Conservation (phyloP, 495 filamentous ascomycete genomes). For the Acidomyces sp. region DNA sequence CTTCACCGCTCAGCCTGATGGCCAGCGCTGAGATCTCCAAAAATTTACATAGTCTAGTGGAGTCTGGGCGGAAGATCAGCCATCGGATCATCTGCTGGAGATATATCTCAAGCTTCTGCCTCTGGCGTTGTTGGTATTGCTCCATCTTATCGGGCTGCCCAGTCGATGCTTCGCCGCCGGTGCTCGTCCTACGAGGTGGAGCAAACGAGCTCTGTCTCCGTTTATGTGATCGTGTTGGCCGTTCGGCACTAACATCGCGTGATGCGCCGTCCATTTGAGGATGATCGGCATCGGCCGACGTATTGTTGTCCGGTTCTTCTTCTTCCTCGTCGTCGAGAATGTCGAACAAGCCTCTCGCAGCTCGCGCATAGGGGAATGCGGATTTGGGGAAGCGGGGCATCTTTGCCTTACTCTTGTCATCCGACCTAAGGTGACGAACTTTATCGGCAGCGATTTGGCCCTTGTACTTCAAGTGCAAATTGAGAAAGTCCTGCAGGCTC, state of each 20-base stretch:
- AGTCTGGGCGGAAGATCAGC: constrained; percentile 90
- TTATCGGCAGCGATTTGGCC: constrained; percentile 59
- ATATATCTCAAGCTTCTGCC: constrained; percentile 79
- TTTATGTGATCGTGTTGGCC: too few species aligned
- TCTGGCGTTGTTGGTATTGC: constrained; percentile 54
- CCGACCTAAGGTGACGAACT: constrained; percentile 48
- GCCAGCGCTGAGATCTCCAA: constrained; percentile 89
- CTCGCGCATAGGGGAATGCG: constrained; percentile 82
- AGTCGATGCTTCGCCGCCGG: constrained; percentile 25
- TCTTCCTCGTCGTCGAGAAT: constrained; percentile 63
- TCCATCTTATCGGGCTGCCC: constrained; percentile 25
- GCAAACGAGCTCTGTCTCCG: constrained; percentile 52
- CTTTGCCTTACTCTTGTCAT: constrained; percentile 44
- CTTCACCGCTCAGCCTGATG: constrained; percentile 87
- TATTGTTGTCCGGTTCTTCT: constrained; percentile 43
- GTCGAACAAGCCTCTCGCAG: constrained; percentile 63
- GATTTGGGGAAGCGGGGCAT: constrained; percentile 80
- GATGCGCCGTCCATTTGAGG: too few species aligned
- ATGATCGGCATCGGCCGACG: too few species aligned
- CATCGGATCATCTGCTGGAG: constrained; percentile 88
- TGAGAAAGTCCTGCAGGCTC: constrained; percentile 76
- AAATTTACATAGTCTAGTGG: constrained; percentile 91
- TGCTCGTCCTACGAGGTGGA: constrained; percentile 41
- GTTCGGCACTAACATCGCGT: too few species aligned
- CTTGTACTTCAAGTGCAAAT: constrained; percentile 87